A percentile compares a stretch with the other conserved stretches of the same genome.
Evolutionary conservation across 306 rosid species (phyloP).

Genomic region (Benincasa hispida): DNA sequence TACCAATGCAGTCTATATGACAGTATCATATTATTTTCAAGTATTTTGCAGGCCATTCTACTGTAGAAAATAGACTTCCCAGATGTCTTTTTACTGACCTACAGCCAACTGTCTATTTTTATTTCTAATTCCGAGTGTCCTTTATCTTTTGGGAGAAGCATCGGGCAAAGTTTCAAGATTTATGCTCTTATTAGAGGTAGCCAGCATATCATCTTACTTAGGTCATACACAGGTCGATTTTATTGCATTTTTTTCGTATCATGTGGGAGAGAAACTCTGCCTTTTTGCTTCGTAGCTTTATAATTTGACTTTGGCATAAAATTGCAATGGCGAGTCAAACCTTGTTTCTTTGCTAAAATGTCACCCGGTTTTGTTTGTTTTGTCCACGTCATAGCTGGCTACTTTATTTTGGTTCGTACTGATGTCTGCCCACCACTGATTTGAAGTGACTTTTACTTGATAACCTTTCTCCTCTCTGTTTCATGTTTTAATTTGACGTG

Average conservation of each 20-base stretch:
- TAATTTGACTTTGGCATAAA: not conserved
- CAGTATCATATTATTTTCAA: not conserved
- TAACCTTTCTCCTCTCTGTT: constrained; percentile 7
- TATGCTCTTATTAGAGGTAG: not conserved
- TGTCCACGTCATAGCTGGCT: not conserved
- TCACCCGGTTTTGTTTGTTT: not conserved
- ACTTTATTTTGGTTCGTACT: not conserved
- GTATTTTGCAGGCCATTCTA: not conserved
- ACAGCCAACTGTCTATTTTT: not conserved
- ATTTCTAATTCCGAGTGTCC: not conserved
- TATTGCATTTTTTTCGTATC: not conserved
- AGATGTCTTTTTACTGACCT: not conserved
- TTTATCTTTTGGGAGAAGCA: not conserved
- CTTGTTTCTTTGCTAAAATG: not conserved
- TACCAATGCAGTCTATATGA: not conserved
- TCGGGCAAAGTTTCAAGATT: not conserved
- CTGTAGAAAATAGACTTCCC: not conserved
- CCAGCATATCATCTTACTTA: not conserved
- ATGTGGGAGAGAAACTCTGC: not conserved
- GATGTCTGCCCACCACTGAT: not conserved
- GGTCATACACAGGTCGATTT: not conserved
- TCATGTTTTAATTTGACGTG: constrained; percentile 6
- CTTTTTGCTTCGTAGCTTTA: not conserved
- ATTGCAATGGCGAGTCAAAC: not conserved
- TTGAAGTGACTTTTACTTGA: constrained; percentile 7